These are phyloP conservation scores for Lasiodiplodia hormozganensis DNA, from an alignment of 2,329 filamentous ascomycete species.

Conservation along the genomic window DNA sequence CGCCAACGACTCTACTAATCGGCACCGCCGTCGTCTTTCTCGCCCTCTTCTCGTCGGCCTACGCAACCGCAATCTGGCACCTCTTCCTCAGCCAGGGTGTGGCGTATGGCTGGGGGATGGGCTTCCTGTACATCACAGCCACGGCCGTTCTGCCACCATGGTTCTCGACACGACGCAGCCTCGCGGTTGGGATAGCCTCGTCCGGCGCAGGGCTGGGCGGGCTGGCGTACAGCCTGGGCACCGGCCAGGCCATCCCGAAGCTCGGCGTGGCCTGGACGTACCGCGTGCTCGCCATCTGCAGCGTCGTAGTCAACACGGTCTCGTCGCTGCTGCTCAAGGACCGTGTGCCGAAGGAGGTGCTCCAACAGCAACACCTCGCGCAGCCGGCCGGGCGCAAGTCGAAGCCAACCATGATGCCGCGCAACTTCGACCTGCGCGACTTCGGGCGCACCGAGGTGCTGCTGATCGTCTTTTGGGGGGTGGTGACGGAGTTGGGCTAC, in stretches of 20 bases:
- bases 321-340: constrained; percentile 39
- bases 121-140: constrained; percentile 45
- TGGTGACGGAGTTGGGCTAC: constrained; percentile 53
- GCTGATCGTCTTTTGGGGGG: constrained; percentile 47
- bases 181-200: constrained; percentile 46
- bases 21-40: constrained; percentile 40
- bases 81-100: constrained; percentile 44
- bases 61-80: constrained; percentile 43
- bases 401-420: background rate
- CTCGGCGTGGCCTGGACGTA: constrained; percentile 40
- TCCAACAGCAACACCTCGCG: constrained; percentile 37
- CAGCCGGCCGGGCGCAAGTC: constrained; percentile 32
- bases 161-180: constrained; percentile 44
- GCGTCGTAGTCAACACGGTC: constrained; percentile 35
- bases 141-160: constrained; percentile 46
- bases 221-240: constrained; percentile 37
- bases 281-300: constrained; percentile 40
- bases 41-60: constrained; percentile 43
- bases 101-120: constrained; percentile 45
- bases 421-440: constrained; percentile 36
- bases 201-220: constrained; percentile 47
- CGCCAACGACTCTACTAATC: constrained; percentile 36
- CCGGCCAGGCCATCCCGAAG: constrained; percentile 39
- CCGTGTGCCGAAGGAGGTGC: constrained; percentile 24
- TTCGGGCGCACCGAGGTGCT: constrained; percentile 43